Base-by-base conservation (phyloP, 2,329 filamentous ascomycete species). In the Aspergillus pseudoterreus region DNA sequence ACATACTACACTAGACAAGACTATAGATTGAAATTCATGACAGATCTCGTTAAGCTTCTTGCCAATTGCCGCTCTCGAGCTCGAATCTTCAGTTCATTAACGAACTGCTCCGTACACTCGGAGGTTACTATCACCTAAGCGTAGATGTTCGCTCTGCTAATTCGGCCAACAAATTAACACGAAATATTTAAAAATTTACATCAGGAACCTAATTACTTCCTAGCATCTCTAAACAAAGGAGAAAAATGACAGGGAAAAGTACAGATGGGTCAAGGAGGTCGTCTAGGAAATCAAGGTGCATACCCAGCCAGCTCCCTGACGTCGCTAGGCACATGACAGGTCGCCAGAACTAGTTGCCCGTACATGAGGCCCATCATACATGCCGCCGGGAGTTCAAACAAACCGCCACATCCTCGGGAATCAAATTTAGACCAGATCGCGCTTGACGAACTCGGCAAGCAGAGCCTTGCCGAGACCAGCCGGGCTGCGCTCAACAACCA, bases 401-500 rank as follows among this genome's bases (percentile, higher is more conserved):
- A 38, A 19, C 46, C n/a, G 22, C 39, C 39, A 19, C 14, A 22
- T 27, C 39, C n/a, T 27, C 42, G 32, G 21, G 10, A 22, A 47
- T 15, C 32, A 27, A 45, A 55, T 57, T 82, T 89, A 99, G 80
- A 99, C 84, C 73, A 99, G 80, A 77, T 99, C 94, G 61, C 90
- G 85, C 82, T 91, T 90, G 73, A 97, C 90, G 72, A 99, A 99
- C 80, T 97, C 90, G 59, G 89, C 87, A 71, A 95, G 90, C 68
- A 99, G 81, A 55, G 91, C 87, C 84, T 96, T 96, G 73, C 94
- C 94, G 65, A 99, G 83, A 63, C 84, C 77, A 62, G 94, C 94
- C 59, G 94, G 92, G 68, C 90, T 95, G 75, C 90, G 87, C 85
- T 97, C 92, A 62, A 99, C 94, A 66, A 96, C 84, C 66, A 97